A percentile compares a stretch with the other conserved stretches of the same genome.
Evolutionary conservation across 2,329 filamentous ascomycete genomes (phyloP).

Genomic region (Mollisia scopiformis): DNA sequence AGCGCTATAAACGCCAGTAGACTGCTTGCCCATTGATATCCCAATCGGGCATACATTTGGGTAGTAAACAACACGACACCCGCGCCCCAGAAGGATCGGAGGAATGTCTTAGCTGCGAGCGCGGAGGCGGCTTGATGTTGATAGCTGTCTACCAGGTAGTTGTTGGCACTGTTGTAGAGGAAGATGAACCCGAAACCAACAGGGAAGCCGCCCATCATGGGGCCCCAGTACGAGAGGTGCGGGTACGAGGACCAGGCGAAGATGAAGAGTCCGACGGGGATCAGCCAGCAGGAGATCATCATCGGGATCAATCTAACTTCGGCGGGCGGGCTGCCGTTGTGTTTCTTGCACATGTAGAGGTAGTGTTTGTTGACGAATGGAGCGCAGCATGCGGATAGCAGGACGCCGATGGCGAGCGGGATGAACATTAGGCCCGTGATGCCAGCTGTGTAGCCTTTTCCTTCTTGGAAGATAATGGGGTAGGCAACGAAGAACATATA

Average conservation of each 20-base stretch:
- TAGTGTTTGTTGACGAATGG: constrained; percentile 84
- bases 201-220: constrained; percentile 57
- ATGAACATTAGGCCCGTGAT: constrained; percentile 87
- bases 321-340: constrained; percentile 74
- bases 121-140: constrained; percentile 79
- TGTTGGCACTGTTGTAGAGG: constrained; percentile 63
- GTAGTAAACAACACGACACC: constrained; percentile 76
- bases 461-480: constrained; percentile 69
- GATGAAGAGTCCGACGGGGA: constrained; percentile 67
- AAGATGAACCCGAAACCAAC: constrained; percentile 70
- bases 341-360: constrained; percentile 60
- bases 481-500: constrained; percentile 54
- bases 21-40: constrained; percentile 74
- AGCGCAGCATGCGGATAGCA: constrained; percentile 66
- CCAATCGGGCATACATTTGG: constrained; percentile 77
- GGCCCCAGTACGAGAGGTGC: constrained; percentile 57
- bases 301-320: constrained; percentile 82
- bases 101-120: constrained; percentile 79
- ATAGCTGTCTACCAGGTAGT: constrained; percentile 65
- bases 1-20: constrained; percentile 75
- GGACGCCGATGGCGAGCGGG: constrained; percentile 75
- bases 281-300: constrained; percentile 77
- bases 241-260: constrained; percentile 69
- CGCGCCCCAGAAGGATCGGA: constrained; percentile 81
- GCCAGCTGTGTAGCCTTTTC: constrained; percentile 76